These are phyloP conservation scores for Aspergillus fructus DNA, from an alignment of 2,329 filamentous ascomycete species.

Conservation along the genomic window DNA sequence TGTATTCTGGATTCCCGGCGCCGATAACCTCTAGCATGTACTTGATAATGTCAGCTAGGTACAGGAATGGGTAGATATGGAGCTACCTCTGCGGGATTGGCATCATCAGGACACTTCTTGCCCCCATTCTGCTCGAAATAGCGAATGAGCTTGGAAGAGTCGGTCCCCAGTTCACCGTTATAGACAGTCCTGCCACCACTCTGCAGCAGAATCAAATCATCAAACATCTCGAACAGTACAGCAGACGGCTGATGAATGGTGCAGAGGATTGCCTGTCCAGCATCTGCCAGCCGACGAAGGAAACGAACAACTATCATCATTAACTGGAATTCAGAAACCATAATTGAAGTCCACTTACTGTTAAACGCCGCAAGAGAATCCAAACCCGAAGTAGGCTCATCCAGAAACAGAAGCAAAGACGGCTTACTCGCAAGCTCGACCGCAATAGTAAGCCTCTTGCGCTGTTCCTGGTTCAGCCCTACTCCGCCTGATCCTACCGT, in stretches of 20 bases:
- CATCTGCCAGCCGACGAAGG: constrained; percentile 62
- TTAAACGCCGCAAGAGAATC: constrained; percentile 69
- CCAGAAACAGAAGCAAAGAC: constrained; percentile 60
- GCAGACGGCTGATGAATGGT: constrained; percentile 91
- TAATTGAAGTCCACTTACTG: constrained; percentile 25
- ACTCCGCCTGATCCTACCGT: constrained; percentile 60
- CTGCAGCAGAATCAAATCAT: constrained; percentile 75
- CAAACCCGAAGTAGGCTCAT: constrained; percentile 64
- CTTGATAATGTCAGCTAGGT: constrained; percentile 38
- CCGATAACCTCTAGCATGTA: constrained; percentile 79
- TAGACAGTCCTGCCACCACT: constrained; percentile 79
- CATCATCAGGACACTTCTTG: constrained; percentile 57
- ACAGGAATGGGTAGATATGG: background rate
- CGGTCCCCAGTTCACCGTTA: constrained; percentile 78
- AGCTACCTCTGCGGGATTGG: constrained; percentile 66
- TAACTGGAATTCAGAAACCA: background rate
- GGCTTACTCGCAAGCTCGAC: constrained; percentile 64
- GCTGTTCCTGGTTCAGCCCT: constrained; percentile 64
- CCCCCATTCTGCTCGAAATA: constrained; percentile 68
- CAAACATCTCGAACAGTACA: constrained; percentile 83
- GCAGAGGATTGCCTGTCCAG: constrained; percentile 83
- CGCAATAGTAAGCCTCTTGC: constrained; percentile 66
- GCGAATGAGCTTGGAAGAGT: constrained; percentile 68
- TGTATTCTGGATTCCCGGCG: constrained; percentile 61
- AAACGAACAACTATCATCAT: constrained; percentile 52